These are phyloP conservation scores for Lathyrus oleraceus DNA, from an alignment of 306 rosid species.

Conservation along the genomic window DNA sequence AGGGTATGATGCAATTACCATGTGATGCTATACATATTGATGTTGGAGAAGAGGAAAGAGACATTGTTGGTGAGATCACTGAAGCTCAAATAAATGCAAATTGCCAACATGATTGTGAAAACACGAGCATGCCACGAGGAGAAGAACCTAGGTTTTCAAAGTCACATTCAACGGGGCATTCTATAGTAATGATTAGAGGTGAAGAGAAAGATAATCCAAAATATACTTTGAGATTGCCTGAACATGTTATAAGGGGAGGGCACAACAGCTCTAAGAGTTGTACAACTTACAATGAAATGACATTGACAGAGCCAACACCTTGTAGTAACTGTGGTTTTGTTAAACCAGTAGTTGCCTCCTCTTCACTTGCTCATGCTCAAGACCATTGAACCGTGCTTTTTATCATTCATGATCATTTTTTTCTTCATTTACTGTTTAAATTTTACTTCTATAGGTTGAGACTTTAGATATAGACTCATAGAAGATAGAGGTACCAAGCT, in stretches of 20 bases:
- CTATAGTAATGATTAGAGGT: constrained; percentile 47
- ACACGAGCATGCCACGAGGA: not conserved
- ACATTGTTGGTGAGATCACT: not conserved
- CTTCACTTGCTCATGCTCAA: not conserved
- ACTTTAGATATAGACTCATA: not conserved
- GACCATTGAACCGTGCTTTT: constrained; percentile 1
- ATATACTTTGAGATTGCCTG: constrained; percentile 58
- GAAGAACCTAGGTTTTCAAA: constrained; percentile 39
- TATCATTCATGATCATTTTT: not conserved
- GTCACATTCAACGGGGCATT: constrained; percentile 81
- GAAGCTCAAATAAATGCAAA: not conserved
- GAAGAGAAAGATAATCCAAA: constrained; percentile 34
- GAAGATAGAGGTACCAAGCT: not conserved
- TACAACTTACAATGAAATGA: constrained; percentile 47
- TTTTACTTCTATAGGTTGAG: constrained; percentile 4
- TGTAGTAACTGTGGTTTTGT: constrained; percentile 43
- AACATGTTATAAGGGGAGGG: constrained; percentile 48
- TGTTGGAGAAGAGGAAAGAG: constrained; percentile 38
- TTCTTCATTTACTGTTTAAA: not conserved
- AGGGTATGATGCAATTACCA: not conserved
- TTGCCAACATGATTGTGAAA: not conserved
- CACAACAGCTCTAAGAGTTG: constrained; percentile 53
- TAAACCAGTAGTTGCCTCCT: constrained; percentile 14
- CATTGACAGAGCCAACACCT: constrained; percentile 17
- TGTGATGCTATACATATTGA: constrained; percentile 44